Conservation (phyloP, 1,284 basidiomycete species). For the Neonothopanus nambi region DNA sequence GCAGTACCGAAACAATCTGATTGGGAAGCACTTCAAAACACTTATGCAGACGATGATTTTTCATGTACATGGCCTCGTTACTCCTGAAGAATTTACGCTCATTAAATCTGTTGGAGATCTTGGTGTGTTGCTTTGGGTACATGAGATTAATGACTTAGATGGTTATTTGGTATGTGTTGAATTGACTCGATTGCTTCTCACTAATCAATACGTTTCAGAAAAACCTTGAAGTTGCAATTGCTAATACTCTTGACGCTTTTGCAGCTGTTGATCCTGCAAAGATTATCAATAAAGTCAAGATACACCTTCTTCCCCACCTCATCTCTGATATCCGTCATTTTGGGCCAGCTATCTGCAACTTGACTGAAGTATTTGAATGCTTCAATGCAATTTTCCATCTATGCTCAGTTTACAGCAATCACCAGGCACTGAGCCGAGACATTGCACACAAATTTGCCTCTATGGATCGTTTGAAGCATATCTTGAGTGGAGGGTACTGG, state of each 20-base stretch:
- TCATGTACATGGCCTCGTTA: slow-evolving; percentile 22
- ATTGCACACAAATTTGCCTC: slow-evolving; percentile 32
- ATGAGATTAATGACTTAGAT: slow-evolving; percentile 22
- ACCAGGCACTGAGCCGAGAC: slow-evolving; percentile 36
- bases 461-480: slow-evolving; percentile 36
- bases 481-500: slow-evolving; percentile 34
- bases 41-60: slow-evolving; percentile 25
- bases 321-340: slow-evolving; percentile 31
- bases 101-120: slow-evolving; percentile 21
- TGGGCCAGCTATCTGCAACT: slow-evolving; percentile 32
- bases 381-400: slow-evolving; percentile 38
- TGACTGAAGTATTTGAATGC: slow-evolving; percentile 35
- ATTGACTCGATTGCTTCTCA: not conserved
- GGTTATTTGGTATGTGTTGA: slow-evolving; percentile 20
- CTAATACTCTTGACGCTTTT: slow-evolving; percentile 33
- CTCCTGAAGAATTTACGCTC: slow-evolving; percentile 15
- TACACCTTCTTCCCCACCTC: slow-evolving; percentile 36
- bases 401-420: slow-evolving; percentile 35
- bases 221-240: slow-evolving; percentile 30
- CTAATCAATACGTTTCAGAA: slow-evolving; percentile 27
- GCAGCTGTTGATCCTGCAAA: slow-evolving; percentile 31
- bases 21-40: slow-evolving; percentile 32
- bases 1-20: slow-evolving; percentile 25
- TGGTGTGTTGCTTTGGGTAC: slow-evolving; percentile 24
- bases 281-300: slow-evolving; percentile 35